Evolutionary conservation across 345 rosid species (phyloP).

Genomic region (Ailanthus altissimus): DNA sequence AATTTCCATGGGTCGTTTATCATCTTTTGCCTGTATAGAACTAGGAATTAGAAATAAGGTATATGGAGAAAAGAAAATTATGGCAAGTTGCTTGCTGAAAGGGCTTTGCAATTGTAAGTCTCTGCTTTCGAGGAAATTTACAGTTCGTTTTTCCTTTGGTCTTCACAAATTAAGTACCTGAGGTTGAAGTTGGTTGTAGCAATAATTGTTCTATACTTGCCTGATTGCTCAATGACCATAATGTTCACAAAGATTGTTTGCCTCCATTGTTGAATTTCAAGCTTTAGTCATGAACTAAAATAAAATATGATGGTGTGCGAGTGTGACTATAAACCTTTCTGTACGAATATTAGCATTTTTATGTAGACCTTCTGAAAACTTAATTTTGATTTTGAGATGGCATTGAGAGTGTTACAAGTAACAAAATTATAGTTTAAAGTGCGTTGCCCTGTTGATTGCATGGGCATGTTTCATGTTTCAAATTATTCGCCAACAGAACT

Average conservation of each 20-base stretch:
- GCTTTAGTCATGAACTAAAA: too few relatives aligned
- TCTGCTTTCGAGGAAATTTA: background rate
- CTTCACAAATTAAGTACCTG: background rate
- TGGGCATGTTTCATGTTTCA: too few relatives aligned
- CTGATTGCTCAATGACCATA: background rate
- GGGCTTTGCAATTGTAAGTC: background rate
- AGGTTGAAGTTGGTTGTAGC: background rate
- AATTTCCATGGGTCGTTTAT: background rate
- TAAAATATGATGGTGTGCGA: too few relatives aligned
- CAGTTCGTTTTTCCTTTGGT: background rate
- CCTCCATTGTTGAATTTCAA: background rate
- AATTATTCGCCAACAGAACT: background rate
- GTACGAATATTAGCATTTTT: too few relatives aligned
- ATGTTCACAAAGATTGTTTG: background rate
- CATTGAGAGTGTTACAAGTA: too few relatives aligned
- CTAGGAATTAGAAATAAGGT: constrained; percentile 16
- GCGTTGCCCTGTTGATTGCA: too few relatives aligned
- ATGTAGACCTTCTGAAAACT: too few relatives aligned
- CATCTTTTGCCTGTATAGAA: background rate
- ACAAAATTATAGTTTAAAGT: too few relatives aligned
- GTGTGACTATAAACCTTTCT: too few relatives aligned
- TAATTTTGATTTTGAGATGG: too few relatives aligned
- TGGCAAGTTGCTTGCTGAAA: background rate
- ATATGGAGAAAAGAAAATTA: constrained; percentile 7
- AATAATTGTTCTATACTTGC: background rate